phyloP scores from a whole-genome alignment of 2,329 filamentous ascomycete species.

The Penicillium sp. region DNA sequence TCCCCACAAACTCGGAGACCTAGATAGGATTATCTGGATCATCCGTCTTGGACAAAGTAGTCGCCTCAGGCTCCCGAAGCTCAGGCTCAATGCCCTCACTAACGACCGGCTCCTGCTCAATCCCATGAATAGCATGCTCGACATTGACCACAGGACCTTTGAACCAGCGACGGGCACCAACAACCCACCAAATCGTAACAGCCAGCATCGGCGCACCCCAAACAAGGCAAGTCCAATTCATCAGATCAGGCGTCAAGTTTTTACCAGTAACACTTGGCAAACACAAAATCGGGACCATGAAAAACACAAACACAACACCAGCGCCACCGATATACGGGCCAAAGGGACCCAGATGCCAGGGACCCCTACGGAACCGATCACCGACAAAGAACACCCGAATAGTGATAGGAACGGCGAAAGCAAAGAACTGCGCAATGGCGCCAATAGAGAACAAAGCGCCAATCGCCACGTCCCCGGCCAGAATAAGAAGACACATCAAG shows the following conservation, averaged over 20 bases:
- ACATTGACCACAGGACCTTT: conserved; percentile 68
- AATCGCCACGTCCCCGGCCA: conserved; percentile 61
- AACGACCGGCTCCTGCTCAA: conserved; percentile 22
- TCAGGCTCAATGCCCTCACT: conserved; percentile 24
- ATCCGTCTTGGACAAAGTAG: conserved; percentile 10
- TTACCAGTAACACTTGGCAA: conserved; percentile 58
- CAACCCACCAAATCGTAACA: conserved; percentile 60
- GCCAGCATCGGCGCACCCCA: conserved; percentile 63
- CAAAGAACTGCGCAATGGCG: conserved; percentile 64
- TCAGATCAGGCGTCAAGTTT: conserved; percentile 51
- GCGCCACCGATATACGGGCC: conserved; percentile 56
- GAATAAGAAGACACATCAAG: conserved; percentile 61
- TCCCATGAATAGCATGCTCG: conserved; percentile 46
- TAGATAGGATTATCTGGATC: conserved; percentile 7
- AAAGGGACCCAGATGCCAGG: conserved; percentile 64
- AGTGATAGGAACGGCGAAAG: conserved; percentile 44
- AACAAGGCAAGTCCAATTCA: conserved; percentile 69
- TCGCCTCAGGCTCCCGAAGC: neutral
- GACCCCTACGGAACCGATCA: conserved; percentile 62
- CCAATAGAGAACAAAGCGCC: conserved; percentile 69
- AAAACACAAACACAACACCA: conserved; percentile 58
- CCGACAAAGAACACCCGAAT: conserved; percentile 53
- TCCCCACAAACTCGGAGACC: neutral
- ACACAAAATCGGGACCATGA: conserved; percentile 69
- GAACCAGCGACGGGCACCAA: conserved; percentile 66